Percentiles rank a stretch among this genome's conserved stretches.
Evolutionary conservation across 2,329 filamentous ascomycete species (phyloP).

Genomic region (Pseudocercospora crystallina): DNA sequence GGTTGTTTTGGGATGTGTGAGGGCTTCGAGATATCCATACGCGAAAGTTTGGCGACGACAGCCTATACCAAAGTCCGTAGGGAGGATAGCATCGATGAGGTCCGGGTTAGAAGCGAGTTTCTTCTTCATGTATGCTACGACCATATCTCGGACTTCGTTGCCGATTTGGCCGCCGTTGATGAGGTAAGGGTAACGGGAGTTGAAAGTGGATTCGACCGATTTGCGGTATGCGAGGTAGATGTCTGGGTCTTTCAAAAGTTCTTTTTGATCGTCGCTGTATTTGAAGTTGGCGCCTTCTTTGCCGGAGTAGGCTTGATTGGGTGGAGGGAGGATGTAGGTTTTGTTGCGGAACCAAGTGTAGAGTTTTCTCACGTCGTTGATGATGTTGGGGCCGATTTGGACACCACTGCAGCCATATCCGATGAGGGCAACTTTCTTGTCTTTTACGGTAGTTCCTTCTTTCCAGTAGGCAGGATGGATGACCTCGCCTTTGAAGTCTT

Average conservation of each 20-base stretch:
- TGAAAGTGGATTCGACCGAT: conserved; percentile 20
- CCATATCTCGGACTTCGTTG: conserved; percentile 17
- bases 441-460: conserved; percentile 8
- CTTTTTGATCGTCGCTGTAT: conserved; percentile 56
- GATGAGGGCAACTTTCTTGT: conserved; percentile 13
- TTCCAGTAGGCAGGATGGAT: conserved; percentile 16
- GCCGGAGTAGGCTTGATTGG: conserved; percentile 21
- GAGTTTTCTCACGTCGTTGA: conserved; percentile 20
- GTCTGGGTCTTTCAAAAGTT: conserved; percentile 22
- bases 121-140: conserved; percentile 21
- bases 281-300: conserved; percentile 26
- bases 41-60: conserved; percentile 17
- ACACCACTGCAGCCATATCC: conserved; percentile 40
- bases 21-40: conserved; percentile 16
- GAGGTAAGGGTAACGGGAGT: conserved; percentile 20
- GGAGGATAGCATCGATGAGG: conserved; percentile 7
- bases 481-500: conserved; percentile 15
- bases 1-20: conserved; percentile 14
- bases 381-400: conserved; percentile 43
- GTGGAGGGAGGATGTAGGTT: conserved; percentile 23
- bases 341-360: conserved; percentile 27
- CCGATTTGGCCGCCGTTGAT: conserved; percentile 24
- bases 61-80: conserved; percentile 12
- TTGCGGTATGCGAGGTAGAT: conserved; percentile 26
- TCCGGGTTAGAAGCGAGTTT: conserved; percentile 21